Evolutionary conservation across 345 rosid species (phyloP), one percentile per base, ranked within the genome.

Genomic region (Linum tenue): DNA sequence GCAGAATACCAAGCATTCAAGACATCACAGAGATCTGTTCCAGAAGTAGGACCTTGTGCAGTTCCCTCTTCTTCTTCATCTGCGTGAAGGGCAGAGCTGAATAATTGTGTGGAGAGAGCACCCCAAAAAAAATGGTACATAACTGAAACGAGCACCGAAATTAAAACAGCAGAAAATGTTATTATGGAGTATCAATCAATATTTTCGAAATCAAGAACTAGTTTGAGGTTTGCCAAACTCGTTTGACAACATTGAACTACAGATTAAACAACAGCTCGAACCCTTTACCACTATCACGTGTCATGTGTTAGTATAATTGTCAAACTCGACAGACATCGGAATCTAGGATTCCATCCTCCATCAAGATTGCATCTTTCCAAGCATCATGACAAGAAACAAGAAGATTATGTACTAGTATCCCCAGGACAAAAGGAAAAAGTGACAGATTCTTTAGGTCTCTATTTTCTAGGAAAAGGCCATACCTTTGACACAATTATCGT

Each of bases 1-100:
- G 85, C 84, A 48, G 84, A 73, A 68, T 79, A 85, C 91, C 91
- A 85, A 36, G 88, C 84, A 59, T 81, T 85, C 64, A 85, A 68
- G 69, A 85, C 84, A 37, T 55, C 78, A 58, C 71, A 31, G 8
- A 83, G 81, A 74, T 86, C 83, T 41, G 88, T 80, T 72, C 70
- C 78, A 39, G 74, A 68, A 67, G 68, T 66, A 22, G 62, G 66
- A 67, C 62, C 51, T 59, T 62, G 72, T 55, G 59, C 65, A 41
- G 42, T 43, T 64, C 78, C 81, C 60, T 53, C 83, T n/a, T 59
- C 65, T 9, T 73, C 73, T 16, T 43, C 64, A 67, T 62, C 84
- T 78, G 73, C 53, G 51, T 51, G 67, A 69, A 59, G 40, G n/a
- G 5, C 42, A 58, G n/a, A 58, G 17, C 10, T 5, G 38, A 57